Base-by-base conservation (phyloP, 2,329 filamentous ascomycete genomes). In the Trichoderma afroharzianum region DNA sequence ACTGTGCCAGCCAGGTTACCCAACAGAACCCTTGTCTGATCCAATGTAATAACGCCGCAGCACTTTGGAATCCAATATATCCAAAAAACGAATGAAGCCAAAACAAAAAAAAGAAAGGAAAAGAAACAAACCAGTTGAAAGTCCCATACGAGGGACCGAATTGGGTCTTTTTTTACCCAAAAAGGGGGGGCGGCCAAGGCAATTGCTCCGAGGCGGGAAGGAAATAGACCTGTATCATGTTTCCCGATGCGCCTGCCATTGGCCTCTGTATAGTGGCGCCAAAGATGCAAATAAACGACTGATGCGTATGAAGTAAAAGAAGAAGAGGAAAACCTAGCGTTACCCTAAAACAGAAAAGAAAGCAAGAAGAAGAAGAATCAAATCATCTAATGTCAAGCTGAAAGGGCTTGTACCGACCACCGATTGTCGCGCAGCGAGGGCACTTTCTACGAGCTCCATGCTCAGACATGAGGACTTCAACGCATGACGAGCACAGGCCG, bases 401-500 rank as follows among this genome's bases (percentile, higher is more conserved):
- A 81, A 96, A 95, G 55, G 92, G 92, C 82, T 95, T 95, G 82
- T 94, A 95, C 73, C 90, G 88, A 68, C 91, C 92, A 69, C 93
- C 93, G 74, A 95, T 91, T 50, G 91, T 93, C 70, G 91, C 91
- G 79, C 93, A 96, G 74, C 91, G 87, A 71, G 93, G 93, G 82
- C 93, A 96, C 79, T 92, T 93, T 77, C 91, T 88, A 73, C 92
- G 84, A 14, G 92, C 92, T 64, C 92, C 90, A 79, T 94, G 91
- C 79, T 94, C 92, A 76, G 88, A 88, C 82, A 93, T 90, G 70
- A 95, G 85, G 39, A 93, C 89, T 77, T 94, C 92, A 71, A 98
- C 94, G 77, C 95, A 98, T 72, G 94, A 90, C 74, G 91, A 90
- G 81, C 96, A 98, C 63, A 98, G 88, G 18, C 95, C 95, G 79